A percentile compares a stretch with the other conserved stretches of the same genome.
These are phyloP conservation scores for Stachybotrys echinatus DNA, from an alignment of 2,329 filamentous ascomycete species.

Conservation along the genomic window DNA sequence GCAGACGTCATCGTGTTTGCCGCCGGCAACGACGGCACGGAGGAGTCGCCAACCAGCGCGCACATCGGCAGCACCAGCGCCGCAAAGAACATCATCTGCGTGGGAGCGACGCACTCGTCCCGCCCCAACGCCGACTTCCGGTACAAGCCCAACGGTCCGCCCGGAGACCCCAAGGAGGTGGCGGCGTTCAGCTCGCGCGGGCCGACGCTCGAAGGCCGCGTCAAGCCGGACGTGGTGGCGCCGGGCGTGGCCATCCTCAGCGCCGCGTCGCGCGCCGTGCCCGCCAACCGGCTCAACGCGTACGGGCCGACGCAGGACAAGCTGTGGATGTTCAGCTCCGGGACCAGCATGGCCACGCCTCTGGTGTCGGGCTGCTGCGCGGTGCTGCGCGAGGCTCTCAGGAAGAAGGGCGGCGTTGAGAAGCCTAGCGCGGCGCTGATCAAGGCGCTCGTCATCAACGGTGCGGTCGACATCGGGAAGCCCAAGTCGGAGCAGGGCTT, in stretches of 20 bases:
- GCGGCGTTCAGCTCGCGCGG: background rate
- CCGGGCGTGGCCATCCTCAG: background rate
- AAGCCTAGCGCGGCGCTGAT: slow-evolving; percentile 1
- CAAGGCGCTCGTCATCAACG: slow-evolving; percentile 1
- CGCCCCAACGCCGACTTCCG: background rate
- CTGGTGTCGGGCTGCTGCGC: slow-evolving; percentile 1
- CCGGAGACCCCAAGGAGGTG: background rate
- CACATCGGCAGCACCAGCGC: slow-evolving; percentile 1
- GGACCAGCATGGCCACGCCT: slow-evolving; percentile 1
- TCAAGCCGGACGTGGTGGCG: slow-evolving; percentile 2
- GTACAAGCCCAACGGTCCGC: background rate
- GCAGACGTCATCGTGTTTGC: slow-evolving; percentile 1
- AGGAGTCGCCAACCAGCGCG: background rate
- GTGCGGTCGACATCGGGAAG: background rate
- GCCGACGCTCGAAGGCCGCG: background rate
- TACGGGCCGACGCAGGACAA: background rate
- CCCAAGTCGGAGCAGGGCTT: background rate
- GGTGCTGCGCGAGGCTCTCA: background rate
- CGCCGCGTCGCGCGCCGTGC: background rate
- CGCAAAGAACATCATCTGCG: slow-evolving; percentile 1
- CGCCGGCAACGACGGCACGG: background rate
- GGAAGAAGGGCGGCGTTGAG: background rate
- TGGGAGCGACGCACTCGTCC: background rate
- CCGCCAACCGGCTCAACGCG: background rate
- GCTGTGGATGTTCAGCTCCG: background rate